Percentiles rank a stretch among this genome's conserved stretches.
Conservation (phyloP, 2,329 filamentous ascomycete species). For the Curvularia spicifera region DNA sequence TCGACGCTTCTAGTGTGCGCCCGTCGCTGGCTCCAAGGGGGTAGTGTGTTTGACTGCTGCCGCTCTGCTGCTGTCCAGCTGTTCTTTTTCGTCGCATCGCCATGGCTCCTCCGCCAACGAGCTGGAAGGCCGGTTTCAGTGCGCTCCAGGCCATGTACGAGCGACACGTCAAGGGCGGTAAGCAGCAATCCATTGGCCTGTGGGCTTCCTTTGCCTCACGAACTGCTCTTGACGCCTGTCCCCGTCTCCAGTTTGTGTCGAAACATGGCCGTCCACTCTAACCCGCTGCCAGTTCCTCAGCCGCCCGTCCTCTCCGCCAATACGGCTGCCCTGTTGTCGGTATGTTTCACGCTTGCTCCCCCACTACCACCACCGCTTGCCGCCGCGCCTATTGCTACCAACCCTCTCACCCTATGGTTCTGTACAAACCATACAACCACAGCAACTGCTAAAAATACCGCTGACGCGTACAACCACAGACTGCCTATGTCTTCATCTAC, state of each 20-base stretch:
- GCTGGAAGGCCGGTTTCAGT: conserved; percentile 44
- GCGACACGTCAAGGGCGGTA: conserved; percentile 47
- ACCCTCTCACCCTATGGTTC: conserved; percentile 35
- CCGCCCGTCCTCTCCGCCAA: conserved; percentile 46
- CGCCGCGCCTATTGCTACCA: conserved; percentile 12
- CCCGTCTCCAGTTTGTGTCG: conserved; percentile 23
- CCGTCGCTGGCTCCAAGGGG: neutral
- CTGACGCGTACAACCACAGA: conserved; percentile 54
- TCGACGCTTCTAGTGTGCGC: neutral
- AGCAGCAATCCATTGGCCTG: conserved; percentile 46
- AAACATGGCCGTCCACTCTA: conserved; percentile 34
- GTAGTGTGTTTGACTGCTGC: conserved; percentile 16
- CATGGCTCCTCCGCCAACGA: conserved; percentile 45
- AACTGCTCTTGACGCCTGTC: conserved; percentile 33
- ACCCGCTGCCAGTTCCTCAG: conserved; percentile 45
- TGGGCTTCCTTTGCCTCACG: conserved; percentile 23
- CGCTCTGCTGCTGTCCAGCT: conserved; percentile 11
- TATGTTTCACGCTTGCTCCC: conserved; percentile 43
- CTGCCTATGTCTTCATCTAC: conserved; percentile 86
- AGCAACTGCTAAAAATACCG: conserved; percentile 3
- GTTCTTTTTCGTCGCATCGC: conserved; percentile 22
- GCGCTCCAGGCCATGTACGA: conserved; percentile 38
- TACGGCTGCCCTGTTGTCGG: conserved; percentile 48
- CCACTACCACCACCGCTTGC: conserved; percentile 17
- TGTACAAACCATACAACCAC: conserved; percentile 14